These are phyloP conservation scores for Eleusine indica DNA, from an alignment of 176 grass and related monocot genomes.

Conservation along the genomic window DNA sequence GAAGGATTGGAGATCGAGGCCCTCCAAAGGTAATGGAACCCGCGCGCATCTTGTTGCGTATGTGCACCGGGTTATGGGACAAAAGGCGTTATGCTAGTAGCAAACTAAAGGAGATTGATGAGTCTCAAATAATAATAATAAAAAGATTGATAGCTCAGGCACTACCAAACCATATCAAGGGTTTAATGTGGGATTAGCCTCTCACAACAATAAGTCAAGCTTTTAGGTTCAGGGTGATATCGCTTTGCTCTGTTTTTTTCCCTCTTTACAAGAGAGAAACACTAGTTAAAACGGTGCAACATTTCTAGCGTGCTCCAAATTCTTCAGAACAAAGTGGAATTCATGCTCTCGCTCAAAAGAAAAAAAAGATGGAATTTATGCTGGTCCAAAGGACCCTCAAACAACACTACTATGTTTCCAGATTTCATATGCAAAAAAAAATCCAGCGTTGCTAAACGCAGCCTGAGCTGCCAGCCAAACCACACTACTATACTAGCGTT, in stretches of 20 bases:
- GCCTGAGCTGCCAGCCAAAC: background rate
- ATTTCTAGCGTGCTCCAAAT: background rate
- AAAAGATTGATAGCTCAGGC: conserved; percentile 15
- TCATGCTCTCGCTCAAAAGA: background rate
- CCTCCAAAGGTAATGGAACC: conserved; percentile 17
- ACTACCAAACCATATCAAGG: background rate
- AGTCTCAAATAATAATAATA: no score
- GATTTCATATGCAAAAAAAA: background rate
- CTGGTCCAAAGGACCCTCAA: background rate
- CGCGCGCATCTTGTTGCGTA: background rate
- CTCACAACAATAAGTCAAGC: conserved; percentile 32
- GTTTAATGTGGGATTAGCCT: conserved; percentile 34
- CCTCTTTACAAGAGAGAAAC: background rate
- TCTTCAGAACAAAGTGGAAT: background rate
- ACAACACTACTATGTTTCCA: background rate
- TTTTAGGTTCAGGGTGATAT: conserved; percentile 41
- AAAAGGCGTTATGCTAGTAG: conserved; percentile 2
- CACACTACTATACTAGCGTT: background rate
- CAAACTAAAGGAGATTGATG: background rate
- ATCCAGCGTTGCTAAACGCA: background rate
- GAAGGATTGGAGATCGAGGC: background rate
- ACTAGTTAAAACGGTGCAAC: background rate
- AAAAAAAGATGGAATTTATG: background rate
- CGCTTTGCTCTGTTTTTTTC: background rate
- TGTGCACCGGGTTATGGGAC: conserved; percentile 26